Conservation (phyloP, 2,329 filamentous ascomycete genomes). For the Sporothrix protearum region DNA sequence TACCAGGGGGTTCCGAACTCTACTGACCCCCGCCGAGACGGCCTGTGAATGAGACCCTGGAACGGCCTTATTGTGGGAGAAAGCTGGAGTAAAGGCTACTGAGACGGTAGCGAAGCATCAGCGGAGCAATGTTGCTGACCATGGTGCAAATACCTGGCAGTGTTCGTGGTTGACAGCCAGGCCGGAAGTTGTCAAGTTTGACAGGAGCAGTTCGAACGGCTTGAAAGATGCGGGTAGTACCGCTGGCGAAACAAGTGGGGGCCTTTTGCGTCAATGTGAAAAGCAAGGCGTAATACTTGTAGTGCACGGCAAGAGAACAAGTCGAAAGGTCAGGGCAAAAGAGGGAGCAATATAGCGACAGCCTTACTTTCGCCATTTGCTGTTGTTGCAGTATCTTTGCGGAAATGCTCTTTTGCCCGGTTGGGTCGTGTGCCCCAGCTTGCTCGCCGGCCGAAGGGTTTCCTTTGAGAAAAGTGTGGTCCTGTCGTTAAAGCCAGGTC, state of each 20-base stretch:
- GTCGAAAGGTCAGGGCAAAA: not conserved
- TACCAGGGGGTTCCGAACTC: not conserved
- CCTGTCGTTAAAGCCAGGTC: not conserved
- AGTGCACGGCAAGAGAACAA: not conserved
- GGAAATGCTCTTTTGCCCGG: not conserved
- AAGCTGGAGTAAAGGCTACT: not conserved
- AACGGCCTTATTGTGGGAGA: not conserved
- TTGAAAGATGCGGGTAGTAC: not conserved
- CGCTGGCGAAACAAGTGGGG: not conserved
- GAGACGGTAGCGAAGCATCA: not conserved
- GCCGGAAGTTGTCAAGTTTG: not conserved
- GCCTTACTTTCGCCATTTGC: not conserved
- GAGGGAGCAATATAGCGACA: not conserved
- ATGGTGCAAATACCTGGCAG: not conserved
- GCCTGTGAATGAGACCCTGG: not conserved
- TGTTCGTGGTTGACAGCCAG: not conserved
- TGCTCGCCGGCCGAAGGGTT: not conserved
- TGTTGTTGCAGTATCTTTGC: not conserved
- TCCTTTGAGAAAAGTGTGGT: not conserved
- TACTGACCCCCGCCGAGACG: not conserved
- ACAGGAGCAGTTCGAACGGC: not conserved
- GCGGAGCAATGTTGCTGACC: not conserved
- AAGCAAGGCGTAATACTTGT: not conserved
- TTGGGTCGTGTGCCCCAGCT: not conserved
- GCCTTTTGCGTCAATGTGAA: not conserved